Evolutionary conservation across 768 basidiomycete species (phyloP), one percentile per base, ranked within the genome.

Genomic region (Amanita muscaria): DNA sequence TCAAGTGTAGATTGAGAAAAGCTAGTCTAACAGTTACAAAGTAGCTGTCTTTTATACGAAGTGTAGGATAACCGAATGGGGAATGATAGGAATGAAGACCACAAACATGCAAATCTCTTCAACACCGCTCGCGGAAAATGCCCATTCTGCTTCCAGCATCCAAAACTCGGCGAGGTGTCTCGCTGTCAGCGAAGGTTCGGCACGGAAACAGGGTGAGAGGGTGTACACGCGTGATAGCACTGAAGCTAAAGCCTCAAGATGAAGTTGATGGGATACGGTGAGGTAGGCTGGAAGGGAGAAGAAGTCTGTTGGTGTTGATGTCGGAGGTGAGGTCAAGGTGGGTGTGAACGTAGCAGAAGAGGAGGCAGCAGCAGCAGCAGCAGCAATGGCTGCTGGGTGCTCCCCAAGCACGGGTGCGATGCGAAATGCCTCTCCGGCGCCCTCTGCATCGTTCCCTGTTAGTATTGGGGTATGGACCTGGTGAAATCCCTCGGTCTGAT

Each of bases 91-190:
- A n/a, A n/a, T n/a, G n/a, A n/a, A n/a, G n/a, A n/a, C 70, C 1
- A 69, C 65, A 7, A 69, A 54, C 15, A 57, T 58, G 43, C 68
- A 71, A 11, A 73, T 58, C n/a, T 65, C 66, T 67, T 77, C 50
- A 74, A 69, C 42, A 64, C 69, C 50, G 39, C 57, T 33, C 44
- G 27, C 34, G 5, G 30, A 19, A 35, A 69, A 64, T 2, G 80
- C 80, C 75, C 89, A 83, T 59, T 99, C 96, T 0, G 88, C 93
- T 64, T 99, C 96, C 43, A 97, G 77, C 96, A 99, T 99, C 87
- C 90, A 97, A 62, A 99, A 99, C 61, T 99, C 96, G 40, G 89
- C 80, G 10, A 99, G 75, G 59, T 99, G 96, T n/a, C 94, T 73
- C 24, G 78, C 77, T 2, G 94, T 97, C 52, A 83, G 74, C 2